Evolutionary conservation across 2,329 filamentous ascomycete genomes (phyloP), one percentile per base, ranked within the genome.

Genomic region (Coniochaeta sp.): DNA sequence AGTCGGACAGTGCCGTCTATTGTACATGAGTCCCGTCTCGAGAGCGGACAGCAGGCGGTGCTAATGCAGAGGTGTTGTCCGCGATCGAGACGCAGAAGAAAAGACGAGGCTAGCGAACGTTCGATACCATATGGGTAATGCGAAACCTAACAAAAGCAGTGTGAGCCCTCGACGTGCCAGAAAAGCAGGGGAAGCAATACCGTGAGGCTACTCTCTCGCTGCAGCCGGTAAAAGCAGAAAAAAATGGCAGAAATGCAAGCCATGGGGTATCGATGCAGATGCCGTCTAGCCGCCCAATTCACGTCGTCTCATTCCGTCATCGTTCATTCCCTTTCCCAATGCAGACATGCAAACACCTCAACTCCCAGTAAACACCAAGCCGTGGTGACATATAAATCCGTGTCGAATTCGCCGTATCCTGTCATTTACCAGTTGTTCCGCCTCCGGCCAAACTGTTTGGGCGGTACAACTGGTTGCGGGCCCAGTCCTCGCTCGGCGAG

Each of bases 401-500:
- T 4, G 20, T 18, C 16, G 10, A 6, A 27, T 9, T 35, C 31
- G 45, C n/a, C n/a, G n/a, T n/a, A n/a, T n/a, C n/a, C n/a, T 30
- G 8, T 28, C 28, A 8, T 48, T 12, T 48, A 48, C 45, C 45
- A 48, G n/a, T n/a, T n/a, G n/a, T n/a, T n/a, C n/a, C n/a, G n/a
- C n/a, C n/a, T n/a, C n/a, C n/a, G n/a, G n/a, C n/a, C n/a, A n/a
- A n/a, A n/a, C n/a, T n/a, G 9, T 27, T 24, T 24, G 4, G 47
- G 16, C 20, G 47, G 30, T 8, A 20, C 26, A 28, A 14, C 10
- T 18, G 28, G 27, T 33, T 42, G 45, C 24, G 26, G 42, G 18
- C 28, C 28, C 16, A 30, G 22, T 64, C 10, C 57, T 60, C 54
- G 69, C 52, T 72, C 68, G 51, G 79, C 78, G 2, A 86, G 65